Evolutionary conservation across 305 asterid species (phyloP), one percentile per base, ranked within the genome.

Genomic region (Stenogyne calaminthoides): DNA sequence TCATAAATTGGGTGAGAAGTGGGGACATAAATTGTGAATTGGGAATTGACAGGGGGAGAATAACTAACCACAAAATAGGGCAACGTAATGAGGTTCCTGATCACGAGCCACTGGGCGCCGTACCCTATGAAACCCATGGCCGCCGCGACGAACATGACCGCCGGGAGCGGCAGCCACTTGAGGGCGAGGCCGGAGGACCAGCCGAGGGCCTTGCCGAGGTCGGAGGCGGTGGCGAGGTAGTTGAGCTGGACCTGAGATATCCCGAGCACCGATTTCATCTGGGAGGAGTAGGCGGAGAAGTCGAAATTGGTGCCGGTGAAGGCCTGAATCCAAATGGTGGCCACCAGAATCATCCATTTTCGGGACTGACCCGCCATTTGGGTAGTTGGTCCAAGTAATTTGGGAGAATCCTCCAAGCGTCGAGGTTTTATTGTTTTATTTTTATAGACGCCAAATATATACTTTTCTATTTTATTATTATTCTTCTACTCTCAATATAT

Each of bases 291-390:
- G 6, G 91, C 93, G 3, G 98, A 88, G 84, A 92, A 90, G 64
- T 92, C 96, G 77, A 92, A 92, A 67, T 92, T 92, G 3, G 98
- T 90, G 2, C 98, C 98, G 9, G 96, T 92, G 74, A 88, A 92
- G 2, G 98, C 97, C 85, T 92, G 98, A 77, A 92, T 85, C 96
- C 95, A 92, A 14, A 88, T 84, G 11, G 90, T 85, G 6, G 97
- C 97, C 10, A 89, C 83, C 10, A 92, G 86, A 47, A 92, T 86
- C 88, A 85, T 84, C 98, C 98, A 92, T 70, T 92, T 92, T 66
- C 88, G 82, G 1, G 97, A 86, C 20, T 88, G 82, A 16, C 80
- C 96, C 6, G 84, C 87, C 96, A 89, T 91, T 12, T 4, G 12
- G n/a, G 8, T 19, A 1, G 54, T 46, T 4, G 19, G 18, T 46